Base-by-base conservation (phyloP, 1,284 basidiomycete species). In the Apiotrichum laibachii region DNA sequence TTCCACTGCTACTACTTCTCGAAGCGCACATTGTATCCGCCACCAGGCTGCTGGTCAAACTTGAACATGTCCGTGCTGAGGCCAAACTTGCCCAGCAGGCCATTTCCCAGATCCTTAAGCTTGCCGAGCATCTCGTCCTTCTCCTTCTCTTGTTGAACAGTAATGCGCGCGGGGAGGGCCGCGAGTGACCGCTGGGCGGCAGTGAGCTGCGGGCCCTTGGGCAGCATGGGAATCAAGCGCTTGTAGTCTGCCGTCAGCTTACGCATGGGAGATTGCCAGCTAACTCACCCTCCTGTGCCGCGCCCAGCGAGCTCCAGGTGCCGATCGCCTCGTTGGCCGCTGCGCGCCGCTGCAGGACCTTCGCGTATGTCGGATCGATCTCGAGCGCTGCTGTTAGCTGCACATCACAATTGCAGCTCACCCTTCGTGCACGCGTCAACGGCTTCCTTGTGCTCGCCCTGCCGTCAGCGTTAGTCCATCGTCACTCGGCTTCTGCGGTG, bases 21-120 rank as follows among this genome's bases (percentile, higher is more conserved):
- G 69, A 98, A 97, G 67, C 92, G 89, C 83, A 98, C 85, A 1
- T 88, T 90, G 80, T 97, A 98, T 0, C 94, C 92, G 33, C 95
- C 95, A 66, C 93, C 87, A 19, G 89, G 89, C 64, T 92, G 92
- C 22, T 89, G 89, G 60, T 87, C 86, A 68, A 99, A 91, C 78
- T 97, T 88, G 83, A 99, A 99, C 79, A 92, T 94, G 71, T 94
- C 86, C 0, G 91, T 93, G 26, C 88, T 92, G 62, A 94, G 75
- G 16, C 91, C 92, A 72, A 94, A 93, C 81, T 70, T 77, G 86
- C 93, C 92, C n/a, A 99, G 81, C 45, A 99, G 81, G 55, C 83
- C 89, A 71, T 99, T 92, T 0, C 95, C 95, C 7, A 99, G 75
- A 1, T 88, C 90, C 75, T 99, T 98, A 56, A 99, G 78, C 77